Conservation (phyloP, 2,329 filamentous ascomycete genomes). For the Fusarium setosum region DNA sequence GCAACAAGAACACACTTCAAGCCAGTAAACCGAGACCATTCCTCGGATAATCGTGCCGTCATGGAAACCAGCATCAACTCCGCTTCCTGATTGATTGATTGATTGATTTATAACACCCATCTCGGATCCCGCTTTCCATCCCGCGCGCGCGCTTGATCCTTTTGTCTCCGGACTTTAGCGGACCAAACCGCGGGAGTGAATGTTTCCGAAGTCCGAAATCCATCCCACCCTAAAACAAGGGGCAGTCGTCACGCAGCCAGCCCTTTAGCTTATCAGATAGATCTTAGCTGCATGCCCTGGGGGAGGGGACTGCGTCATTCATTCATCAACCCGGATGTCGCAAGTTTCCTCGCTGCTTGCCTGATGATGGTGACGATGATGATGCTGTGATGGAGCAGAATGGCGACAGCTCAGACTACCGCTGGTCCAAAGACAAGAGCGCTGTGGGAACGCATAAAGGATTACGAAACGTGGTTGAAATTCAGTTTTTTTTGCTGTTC, state of each 20-base stretch:
- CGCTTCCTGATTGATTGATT: no score
- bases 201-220: slow-evolving; percentile 19
- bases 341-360: slow-evolving; percentile 9
- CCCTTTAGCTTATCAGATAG: slow-evolving; percentile 37
- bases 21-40: background rate
- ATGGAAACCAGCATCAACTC: slow-evolving; percentile 4
- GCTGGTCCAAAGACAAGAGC: background rate
- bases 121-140: background rate
- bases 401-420: slow-evolving; percentile 6
- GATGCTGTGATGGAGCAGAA: slow-evolving; percentile 7
- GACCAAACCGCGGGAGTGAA: slow-evolving; percentile 3
- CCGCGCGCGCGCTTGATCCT: slow-evolving; percentile 18
- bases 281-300: slow-evolving; percentile 29
- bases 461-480: background rate
- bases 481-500: background rate
- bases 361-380: slow-evolving; percentile 1
- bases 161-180: slow-evolving; percentile 26
- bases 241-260: slow-evolving; percentile 7
- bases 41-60: background rate
- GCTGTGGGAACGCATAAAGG: background rate
- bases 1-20: background rate
- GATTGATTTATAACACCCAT: background rate
- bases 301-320: slow-evolving; percentile 31
- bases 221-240: background rate
- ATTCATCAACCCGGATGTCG: slow-evolving; percentile 16